Conservation (phyloP, 768 basidiomycete species). For the Mycena epipterygia region DNA sequence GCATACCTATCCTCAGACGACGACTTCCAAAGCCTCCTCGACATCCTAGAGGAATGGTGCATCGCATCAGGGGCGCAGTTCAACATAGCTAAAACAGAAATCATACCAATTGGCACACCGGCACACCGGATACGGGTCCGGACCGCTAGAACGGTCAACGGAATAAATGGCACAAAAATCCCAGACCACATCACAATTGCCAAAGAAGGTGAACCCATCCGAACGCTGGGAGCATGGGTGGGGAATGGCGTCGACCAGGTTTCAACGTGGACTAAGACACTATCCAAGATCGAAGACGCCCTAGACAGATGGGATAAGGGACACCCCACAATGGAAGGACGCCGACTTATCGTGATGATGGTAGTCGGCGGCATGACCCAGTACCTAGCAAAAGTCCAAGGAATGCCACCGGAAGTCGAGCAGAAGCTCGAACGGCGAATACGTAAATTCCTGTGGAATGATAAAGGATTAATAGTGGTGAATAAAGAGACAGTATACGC, state of each 20-base stretch:
- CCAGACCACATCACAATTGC: conserved; percentile 27
- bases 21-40: conserved; percentile 7
- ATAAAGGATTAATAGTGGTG: background rate
- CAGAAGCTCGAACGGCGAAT: background rate
- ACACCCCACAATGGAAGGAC: conserved; percentile 29
- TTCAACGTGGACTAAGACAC: conserved; percentile 5
- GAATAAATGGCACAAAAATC: background rate
- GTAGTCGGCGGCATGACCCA: conserved; percentile 31
- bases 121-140: background rate
- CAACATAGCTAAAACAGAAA: conserved; percentile 38
- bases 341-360: conserved; percentile 8
- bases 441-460: conserved; percentile 24
- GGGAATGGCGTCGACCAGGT: conserved; percentile 20
- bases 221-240: conserved; percentile 28
- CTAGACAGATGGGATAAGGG: conserved; percentile 17
- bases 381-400: conserved; percentile 34
- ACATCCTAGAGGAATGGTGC: background rate
- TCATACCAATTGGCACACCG: conserved; percentile 40
- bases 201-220: conserved; percentile 21
- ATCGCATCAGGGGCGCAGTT: too few species aligned
- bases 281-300: conserved; percentile 10
- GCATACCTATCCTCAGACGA: conserved; percentile 30
- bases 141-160: too few species aligned
- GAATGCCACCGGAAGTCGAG: conserved; percentile 36
- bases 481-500: conserved; percentile 1